phyloP scores from a whole-genome alignment of 805 yeast genomes.

The Candida nonsorbophila region DNA sequence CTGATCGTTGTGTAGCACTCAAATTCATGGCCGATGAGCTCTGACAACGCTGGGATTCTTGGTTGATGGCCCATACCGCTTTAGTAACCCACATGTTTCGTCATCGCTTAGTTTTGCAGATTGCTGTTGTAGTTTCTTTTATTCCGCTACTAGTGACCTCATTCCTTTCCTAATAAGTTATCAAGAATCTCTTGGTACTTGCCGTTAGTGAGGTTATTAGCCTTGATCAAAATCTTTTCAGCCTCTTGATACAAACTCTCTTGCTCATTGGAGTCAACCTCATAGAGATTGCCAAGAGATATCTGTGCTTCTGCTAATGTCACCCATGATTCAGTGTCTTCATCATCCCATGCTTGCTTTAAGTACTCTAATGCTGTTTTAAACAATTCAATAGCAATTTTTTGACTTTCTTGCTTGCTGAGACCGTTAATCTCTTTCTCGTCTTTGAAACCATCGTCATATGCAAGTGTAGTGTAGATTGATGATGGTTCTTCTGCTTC shows the following conservation, averaged over 20 bases:
- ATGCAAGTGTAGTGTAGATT: conserved; percentile 50
- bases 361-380: conserved; percentile 54
- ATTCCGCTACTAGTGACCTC: too few species aligned
- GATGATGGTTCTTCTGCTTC: conserved; percentile 60
- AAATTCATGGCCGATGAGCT: too few species aligned
- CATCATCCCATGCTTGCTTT: conserved; percentile 56
- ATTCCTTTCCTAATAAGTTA: too few species aligned
- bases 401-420: conserved; percentile 38
- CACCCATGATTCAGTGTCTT: conserved; percentile 67
- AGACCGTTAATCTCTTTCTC: conserved; percentile 30
- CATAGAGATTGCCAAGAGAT: conserved; percentile 68
- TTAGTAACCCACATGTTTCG: too few species aligned
- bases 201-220: conserved; percentile 78
- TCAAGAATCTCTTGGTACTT: conserved; percentile 62
- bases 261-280: conserved; percentile 62
- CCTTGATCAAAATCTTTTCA: conserved; percentile 58
- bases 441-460: conserved; percentile 42
- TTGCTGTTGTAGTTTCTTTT: too few species aligned
- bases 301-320: conserved; percentile 83
- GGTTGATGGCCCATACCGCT: too few species aligned
- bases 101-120: too few species aligned
- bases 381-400: conserved; percentile 43
- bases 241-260: conserved; percentile 64
- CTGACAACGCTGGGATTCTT: too few species aligned
- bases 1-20: too few species aligned